Percentiles rank a stretch among this genome's conserved stretches.
phyloP scores from a whole-genome alignment of 1,284 basidiomycete genomes.

The Meripilus lineatus region DNA sequence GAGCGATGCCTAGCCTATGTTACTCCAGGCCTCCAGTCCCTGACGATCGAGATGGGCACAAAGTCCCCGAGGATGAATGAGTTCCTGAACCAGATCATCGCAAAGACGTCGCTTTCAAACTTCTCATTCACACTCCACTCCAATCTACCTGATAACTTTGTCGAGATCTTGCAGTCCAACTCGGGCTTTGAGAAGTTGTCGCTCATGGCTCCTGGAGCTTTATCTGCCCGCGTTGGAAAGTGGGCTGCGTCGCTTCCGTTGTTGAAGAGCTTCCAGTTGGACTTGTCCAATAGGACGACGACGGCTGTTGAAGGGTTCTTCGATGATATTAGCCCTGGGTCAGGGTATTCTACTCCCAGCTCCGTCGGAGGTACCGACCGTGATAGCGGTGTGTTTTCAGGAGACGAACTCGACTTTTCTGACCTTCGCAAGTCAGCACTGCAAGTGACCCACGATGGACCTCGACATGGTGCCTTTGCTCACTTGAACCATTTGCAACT shows the following conservation, averaged over 20 bases:
- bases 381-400: constrained; percentile 74
- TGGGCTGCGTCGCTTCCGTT: constrained; percentile 59
- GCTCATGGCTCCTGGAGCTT: constrained; percentile 65
- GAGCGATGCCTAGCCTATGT: constrained; percentile 62
- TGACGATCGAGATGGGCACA: constrained; percentile 58
- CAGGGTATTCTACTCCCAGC: constrained; percentile 63
- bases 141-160: constrained; percentile 64
- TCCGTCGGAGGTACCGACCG: constrained; percentile 55
- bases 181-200: constrained; percentile 53
- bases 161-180: constrained; percentile 56
- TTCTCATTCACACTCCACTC: constrained; percentile 66
- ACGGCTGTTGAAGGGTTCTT: constrained; percentile 74
- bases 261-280: constrained; percentile 60
- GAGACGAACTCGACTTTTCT: constrained; percentile 67
- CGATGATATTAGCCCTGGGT: constrained; percentile 55
- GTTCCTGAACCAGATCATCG: constrained; percentile 59
- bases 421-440: constrained; percentile 63
- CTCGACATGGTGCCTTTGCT: constrained; percentile 42
- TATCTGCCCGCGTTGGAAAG: constrained; percentile 60
- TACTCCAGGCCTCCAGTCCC: constrained; percentile 48
- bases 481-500: constrained; percentile 56
- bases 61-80: constrained; percentile 51
- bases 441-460: constrained; percentile 49
- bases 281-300: constrained; percentile 60
- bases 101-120: constrained; percentile 52